Conservation (phyloP, 2,329 filamentous ascomycete genomes). For the Cladosporium sp. region DNA sequence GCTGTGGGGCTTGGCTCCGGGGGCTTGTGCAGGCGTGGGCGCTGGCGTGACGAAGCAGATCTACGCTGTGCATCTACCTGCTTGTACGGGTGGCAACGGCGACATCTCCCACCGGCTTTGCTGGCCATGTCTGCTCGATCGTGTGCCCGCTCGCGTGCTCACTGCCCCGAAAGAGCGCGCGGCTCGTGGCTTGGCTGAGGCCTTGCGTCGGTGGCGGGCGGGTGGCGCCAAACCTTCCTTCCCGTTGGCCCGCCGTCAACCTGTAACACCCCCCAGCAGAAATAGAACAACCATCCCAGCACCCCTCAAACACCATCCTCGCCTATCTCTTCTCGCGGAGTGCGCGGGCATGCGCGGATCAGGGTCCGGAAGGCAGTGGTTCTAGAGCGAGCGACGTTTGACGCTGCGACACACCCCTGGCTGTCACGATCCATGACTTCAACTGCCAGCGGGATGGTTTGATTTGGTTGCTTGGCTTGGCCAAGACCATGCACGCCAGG, state of each 20-base stretch:
- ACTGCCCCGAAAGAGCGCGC: neutral
- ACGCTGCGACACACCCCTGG: too few species aligned
- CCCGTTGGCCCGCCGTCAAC: neutral
- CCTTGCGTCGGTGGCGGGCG: neutral
- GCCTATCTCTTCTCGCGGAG: too few species aligned
- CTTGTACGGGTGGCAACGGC: neutral
- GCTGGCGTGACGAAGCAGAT: neutral
- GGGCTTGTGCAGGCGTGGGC: neutral
- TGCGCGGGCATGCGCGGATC: too few species aligned
- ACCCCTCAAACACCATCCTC: too few species aligned
- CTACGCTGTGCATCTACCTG: neutral
- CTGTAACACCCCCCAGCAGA: too few species aligned
- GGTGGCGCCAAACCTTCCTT: conserved; percentile 1
- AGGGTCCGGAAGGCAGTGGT: too few species aligned
- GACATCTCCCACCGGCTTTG: neutral
- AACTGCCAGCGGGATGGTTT: too few species aligned
- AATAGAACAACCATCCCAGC: too few species aligned
- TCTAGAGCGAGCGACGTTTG: too few species aligned
- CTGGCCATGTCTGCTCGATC: neutral
- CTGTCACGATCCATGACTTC: too few species aligned
- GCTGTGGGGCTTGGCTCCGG: neutral
- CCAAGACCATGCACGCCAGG: too few species aligned
- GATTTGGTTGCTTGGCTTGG: too few species aligned
- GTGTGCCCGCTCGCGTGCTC: neutral
- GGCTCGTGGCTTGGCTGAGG: neutral